A percentile compares a stretch with the other conserved stretches of the same genome.
phyloP scores from a whole-genome alignment of 2,329 filamentous ascomycete genomes.

The Aspergillus bombycis region DNA sequence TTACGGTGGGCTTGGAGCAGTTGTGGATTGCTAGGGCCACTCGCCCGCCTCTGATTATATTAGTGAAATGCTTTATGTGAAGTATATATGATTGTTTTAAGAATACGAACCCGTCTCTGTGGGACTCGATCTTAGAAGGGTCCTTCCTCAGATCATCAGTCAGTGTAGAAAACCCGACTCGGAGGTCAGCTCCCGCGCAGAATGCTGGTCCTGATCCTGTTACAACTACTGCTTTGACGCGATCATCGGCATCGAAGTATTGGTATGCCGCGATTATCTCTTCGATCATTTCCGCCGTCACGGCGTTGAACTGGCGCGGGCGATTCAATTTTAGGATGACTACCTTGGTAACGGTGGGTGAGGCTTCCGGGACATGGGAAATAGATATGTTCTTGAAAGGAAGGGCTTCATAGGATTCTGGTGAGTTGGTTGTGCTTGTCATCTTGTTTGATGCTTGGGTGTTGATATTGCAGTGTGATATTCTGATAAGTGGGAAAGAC shows the following conservation, averaged over 20 bases:
- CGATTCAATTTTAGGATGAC: background rate
- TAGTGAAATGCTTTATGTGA: background rate
- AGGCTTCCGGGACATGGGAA: background rate
- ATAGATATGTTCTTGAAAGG: background rate
- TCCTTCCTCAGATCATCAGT: background rate
- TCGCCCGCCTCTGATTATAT: constrained; percentile 46
- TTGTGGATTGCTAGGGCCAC: constrained; percentile 59
- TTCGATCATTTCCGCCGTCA: background rate
- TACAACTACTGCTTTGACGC: background rate
- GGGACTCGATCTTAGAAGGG: background rate
- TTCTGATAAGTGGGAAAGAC: background rate
- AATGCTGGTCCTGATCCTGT: background rate
- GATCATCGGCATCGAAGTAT: background rate
- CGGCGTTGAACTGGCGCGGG: background rate
- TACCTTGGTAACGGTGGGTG: background rate
- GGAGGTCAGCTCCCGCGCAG: background rate
- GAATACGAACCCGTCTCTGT: background rate
- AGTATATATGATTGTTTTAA: background rate
- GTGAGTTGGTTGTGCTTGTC: background rate
- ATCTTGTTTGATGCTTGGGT: background rate
- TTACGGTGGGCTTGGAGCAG: constrained; percentile 63
- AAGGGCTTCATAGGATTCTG: background rate
- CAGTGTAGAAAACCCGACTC: background rate
- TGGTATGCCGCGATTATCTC: background rate
- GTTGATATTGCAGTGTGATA: background rate